Evolutionary conservation across 192 early-diverging fungal genomes (phyloP).

Genomic region (Paraglomus brasilianum): DNA sequence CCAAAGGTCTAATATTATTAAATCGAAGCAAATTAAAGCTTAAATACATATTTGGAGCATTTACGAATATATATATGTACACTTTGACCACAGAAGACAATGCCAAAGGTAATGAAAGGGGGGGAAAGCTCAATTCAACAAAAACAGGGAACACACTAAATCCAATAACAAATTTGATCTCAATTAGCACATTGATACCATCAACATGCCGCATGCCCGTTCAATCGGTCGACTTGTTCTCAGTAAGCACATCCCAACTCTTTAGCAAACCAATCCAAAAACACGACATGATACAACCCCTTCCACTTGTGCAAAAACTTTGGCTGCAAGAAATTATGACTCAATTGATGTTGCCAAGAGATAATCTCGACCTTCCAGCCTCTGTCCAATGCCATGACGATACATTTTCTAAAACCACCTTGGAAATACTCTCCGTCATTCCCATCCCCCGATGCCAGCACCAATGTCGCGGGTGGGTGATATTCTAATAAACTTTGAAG

Average conservation of each 20-base stretch:
- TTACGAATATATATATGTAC: no score
- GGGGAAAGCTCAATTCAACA: no score
- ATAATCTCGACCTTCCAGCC: conserved; percentile 51
- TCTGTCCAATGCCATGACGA: conserved; percentile 40
- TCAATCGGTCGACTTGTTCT: no score
- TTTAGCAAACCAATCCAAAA: conserved; percentile 34
- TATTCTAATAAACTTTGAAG: conserved; percentile 43
- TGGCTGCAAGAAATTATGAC: conserved; percentile 29
- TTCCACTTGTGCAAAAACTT: conserved; percentile 30
- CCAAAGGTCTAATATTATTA: no score
- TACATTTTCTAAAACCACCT: conserved; percentile 40
- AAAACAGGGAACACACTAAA: no score
- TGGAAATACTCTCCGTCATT: conserved; percentile 48
- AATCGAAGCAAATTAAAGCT: no score
- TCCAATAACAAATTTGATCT: no score
- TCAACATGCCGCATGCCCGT: no score
- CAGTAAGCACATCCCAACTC: conserved; percentile 14
- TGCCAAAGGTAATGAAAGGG: no score
- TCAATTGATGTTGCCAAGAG: conserved; percentile 48
- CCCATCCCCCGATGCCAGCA: conserved; percentile 46
- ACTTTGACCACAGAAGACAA: no score
- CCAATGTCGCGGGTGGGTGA: conserved; percentile 42
- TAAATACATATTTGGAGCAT: no score
- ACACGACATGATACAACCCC: conserved; percentile 26
- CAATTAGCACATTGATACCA: no score